Evolutionary conservation across 805 yeast genomes (phyloP), one percentile per base, ranked within the genome.

Genomic region (Wickerhamiella bombiphila): DNA sequence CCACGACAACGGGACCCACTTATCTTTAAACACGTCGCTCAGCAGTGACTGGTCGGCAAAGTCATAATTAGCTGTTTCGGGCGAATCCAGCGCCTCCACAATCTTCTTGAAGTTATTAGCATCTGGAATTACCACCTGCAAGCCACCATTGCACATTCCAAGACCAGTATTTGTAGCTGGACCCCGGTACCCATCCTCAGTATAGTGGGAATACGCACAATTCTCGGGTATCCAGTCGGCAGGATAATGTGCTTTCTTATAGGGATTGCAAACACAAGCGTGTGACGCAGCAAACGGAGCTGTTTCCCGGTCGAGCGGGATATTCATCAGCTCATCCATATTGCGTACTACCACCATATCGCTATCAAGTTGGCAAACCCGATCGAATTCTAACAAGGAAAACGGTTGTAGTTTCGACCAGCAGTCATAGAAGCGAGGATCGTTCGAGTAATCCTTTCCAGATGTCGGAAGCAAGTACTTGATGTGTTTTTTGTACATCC

Each of bases 191-290:
- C 39, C 43, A 17, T 41, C 43, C 34, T 43, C 37, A 19, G 50
- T 38, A 46, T 63, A 64, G 41, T 59, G 50, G 2, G 75, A 63
- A 45, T 60, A 72, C 3, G 68, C 64, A 46, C 79, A 72, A 49
- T 72, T 71, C 37, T 56, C 61, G 2, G 59, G 56, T 7, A 59
- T 44, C 78, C 79, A 72, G 43, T 69, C 60, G 34, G 50, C 42
- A 13, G 79, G 79, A 41, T 72, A 72, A 49, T 72, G 74, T 1
- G 61, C 44, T 42, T 65, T 63, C 16, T 61, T 50, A 53, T 64
- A 59, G 3, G 79, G 79, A 45, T 72, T 72, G 54, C 79, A 72
- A 17, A 70, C 74, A 53, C 79, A 72, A 2, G 78, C 77, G 44
- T 72, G 72, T 8, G 69, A 52, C 0, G 77, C 76, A 0, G 76